Evolutionary conservation across 495 filamentous ascomycete species (phyloP).

Genomic region (Articulospora tetracladia): DNA sequence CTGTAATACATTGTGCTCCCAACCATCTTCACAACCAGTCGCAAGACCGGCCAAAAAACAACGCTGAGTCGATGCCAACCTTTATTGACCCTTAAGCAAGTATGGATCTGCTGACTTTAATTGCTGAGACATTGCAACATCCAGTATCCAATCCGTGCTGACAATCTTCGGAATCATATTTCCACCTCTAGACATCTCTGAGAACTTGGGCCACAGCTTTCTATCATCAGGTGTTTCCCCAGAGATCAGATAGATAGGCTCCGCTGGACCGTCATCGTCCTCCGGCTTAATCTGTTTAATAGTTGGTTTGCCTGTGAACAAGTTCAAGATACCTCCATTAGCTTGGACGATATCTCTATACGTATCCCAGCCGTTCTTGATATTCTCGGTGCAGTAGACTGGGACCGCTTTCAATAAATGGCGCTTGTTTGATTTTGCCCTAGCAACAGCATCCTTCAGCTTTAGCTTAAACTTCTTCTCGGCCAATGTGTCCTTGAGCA

Average conservation of each 20-base stretch:
- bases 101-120: slow-evolving; percentile 62
- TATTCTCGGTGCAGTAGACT: slow-evolving; percentile 74
- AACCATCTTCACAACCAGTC: background rate
- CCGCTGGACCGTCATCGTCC: slow-evolving; percentile 54
- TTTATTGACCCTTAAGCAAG: slow-evolving; percentile 24
- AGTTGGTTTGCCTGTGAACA: slow-evolving; percentile 64
- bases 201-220: slow-evolving; percentile 75
- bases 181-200: slow-evolving; percentile 65
- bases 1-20: background rate
- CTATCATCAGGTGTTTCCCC: slow-evolving; percentile 59
- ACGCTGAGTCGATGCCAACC: too few relatives aligned
- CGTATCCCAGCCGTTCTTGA: slow-evolving; percentile 76
- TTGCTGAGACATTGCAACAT: slow-evolving; percentile 83
- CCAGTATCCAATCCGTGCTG: slow-evolving; percentile 80
- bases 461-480: slow-evolving; percentile 68
- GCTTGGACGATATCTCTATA: slow-evolving; percentile 79
- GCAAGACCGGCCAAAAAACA: background rate
- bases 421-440: slow-evolving; percentile 72
- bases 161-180: slow-evolving; percentile 75
- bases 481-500: slow-evolving; percentile 62
- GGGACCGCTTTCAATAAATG: slow-evolving; percentile 66
- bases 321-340: slow-evolving; percentile 78
- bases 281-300: slow-evolving; percentile 53
- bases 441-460: slow-evolving; percentile 56
- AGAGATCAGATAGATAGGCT: slow-evolving; percentile 76